These are phyloP conservation scores for Pyrenochaeta sp. DNA, from an alignment of 2,329 filamentous ascomycete species.

Conservation along the genomic window DNA sequence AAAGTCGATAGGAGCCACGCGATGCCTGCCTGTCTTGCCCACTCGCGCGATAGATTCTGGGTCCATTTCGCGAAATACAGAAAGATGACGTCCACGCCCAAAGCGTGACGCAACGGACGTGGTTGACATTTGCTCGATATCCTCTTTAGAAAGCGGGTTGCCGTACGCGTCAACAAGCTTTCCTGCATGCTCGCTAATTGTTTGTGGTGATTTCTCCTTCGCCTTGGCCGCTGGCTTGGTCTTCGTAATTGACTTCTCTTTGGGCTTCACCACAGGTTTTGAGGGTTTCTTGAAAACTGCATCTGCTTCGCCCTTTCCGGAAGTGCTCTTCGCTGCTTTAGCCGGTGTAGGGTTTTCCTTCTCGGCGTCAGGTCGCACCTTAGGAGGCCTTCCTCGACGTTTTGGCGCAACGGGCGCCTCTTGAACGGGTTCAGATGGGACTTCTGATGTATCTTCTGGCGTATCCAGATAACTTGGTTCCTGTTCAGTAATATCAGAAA, in stretches of 20 bases:
- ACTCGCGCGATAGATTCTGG: conserved; percentile 36
- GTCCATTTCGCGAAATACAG: conserved; percentile 43
- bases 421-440: conserved; percentile 33
- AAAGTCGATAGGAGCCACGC: conserved; percentile 79
- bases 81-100: conserved; percentile 44
- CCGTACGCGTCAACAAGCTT: conserved; percentile 42
- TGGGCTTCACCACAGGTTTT: conserved; percentile 31
- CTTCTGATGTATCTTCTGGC: conserved; percentile 21
- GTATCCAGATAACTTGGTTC: conserved; percentile 33
- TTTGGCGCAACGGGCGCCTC: conserved; percentile 28
- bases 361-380: conserved; percentile 19
- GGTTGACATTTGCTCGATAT: conserved; percentile 43
- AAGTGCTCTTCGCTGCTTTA: conserved; percentile 13
- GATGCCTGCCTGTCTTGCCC: conserved; percentile 75
- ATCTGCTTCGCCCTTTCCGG: conserved; percentile 21
- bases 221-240: conserved; percentile 13
- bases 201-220: conserved; percentile 8
- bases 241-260: conserved; percentile 23
- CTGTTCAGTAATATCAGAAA: conserved; percentile 39
- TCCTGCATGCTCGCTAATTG: conserved; percentile 23
- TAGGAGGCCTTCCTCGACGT: conserved; percentile 36
- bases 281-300: conserved; percentile 35
- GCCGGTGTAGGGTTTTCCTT: conserved; percentile 15
- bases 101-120: conserved; percentile 40
- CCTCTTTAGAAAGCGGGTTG: conserved; percentile 41